phyloP scores from a whole-genome alignment of 2,329 filamentous ascomycete genomes.

The Xylaria sp. region DNA sequence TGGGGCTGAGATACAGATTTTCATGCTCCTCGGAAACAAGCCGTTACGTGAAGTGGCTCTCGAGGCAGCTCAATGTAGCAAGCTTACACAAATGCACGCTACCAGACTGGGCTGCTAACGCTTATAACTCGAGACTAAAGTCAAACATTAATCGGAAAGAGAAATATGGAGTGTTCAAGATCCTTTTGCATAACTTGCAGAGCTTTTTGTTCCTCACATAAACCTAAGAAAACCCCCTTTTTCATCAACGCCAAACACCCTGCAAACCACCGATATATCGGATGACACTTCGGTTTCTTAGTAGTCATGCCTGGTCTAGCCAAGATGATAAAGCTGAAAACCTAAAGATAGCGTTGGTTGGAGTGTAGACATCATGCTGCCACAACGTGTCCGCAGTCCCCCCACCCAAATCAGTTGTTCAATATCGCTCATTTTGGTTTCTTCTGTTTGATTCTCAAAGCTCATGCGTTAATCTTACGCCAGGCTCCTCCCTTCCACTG shows the following conservation, averaged over 20 bases:
- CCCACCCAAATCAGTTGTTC: background rate
- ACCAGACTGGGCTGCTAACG: no score
- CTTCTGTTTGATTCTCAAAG: background rate
- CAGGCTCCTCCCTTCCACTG: slow-evolving; percentile 23
- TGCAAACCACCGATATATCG: background rate
- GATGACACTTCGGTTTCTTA: no score
- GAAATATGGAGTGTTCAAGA: no score
- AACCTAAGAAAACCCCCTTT: background rate
- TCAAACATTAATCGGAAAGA: no score
- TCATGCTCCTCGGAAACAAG: no score
- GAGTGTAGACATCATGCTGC: background rate
- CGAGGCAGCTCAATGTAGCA: no score
- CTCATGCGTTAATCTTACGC: background rate
- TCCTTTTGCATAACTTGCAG: no score
- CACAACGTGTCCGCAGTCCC: background rate
- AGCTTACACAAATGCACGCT: no score
- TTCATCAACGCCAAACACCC: background rate
- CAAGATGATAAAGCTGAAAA: background rate
- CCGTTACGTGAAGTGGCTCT: no score
- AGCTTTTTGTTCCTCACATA: no score
- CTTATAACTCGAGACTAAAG: no score
- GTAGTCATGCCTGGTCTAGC: background rate
- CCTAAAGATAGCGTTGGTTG: background rate
- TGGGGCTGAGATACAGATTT: no score
- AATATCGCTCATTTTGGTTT: background rate